phyloP scores from a whole-genome alignment of 495 filamentous ascomycete species.

The Tuber indicum region DNA sequence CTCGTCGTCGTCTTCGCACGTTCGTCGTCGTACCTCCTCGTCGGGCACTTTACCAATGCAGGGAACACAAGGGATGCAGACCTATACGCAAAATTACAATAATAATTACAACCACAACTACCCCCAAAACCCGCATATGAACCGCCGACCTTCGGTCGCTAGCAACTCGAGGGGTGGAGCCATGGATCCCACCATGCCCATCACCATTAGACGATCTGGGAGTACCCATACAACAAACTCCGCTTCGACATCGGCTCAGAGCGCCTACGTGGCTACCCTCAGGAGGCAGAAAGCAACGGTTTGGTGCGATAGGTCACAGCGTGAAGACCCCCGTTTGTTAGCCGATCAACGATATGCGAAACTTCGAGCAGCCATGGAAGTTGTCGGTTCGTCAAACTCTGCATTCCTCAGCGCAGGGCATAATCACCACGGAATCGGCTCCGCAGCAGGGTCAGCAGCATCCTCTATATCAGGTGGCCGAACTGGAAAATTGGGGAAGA shows the following conservation, averaged over 20 bases:
- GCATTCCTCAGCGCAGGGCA: constrained; percentile 26
- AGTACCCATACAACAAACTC: constrained; percentile 37
- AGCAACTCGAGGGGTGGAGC: constrained; percentile 28
- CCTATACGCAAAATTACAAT: constrained; percentile 25
- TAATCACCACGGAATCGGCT: constrained; percentile 34
- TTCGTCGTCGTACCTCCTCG: constrained; percentile 35
- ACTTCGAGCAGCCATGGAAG: constrained; percentile 72
- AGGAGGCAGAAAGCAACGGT: constrained; percentile 95
- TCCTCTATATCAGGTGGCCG: constrained; percentile 32
- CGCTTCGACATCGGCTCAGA: constrained; percentile 30
- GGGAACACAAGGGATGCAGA: not conserved
- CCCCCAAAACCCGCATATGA: constrained; percentile 26
- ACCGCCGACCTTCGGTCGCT: constrained; percentile 31
- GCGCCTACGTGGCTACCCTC: constrained; percentile 79
- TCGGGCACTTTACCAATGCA: constrained; percentile 30
- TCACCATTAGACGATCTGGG: constrained; percentile 34
- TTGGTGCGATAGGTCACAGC: constrained; percentile 93
- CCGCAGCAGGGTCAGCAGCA: constrained; percentile 32
- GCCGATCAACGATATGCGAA: constrained; percentile 78
- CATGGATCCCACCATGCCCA: constrained; percentile 25
- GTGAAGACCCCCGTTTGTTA: constrained; percentile 76
- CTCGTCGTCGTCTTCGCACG: constrained; percentile 27
- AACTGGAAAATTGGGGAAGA: constrained; percentile 32
- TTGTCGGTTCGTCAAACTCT: constrained; percentile 51
- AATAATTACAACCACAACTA: constrained; percentile 17